phyloP scores from a whole-genome alignment of 352 stramenopile species.

The Elongisporangium undulatum region DNA sequence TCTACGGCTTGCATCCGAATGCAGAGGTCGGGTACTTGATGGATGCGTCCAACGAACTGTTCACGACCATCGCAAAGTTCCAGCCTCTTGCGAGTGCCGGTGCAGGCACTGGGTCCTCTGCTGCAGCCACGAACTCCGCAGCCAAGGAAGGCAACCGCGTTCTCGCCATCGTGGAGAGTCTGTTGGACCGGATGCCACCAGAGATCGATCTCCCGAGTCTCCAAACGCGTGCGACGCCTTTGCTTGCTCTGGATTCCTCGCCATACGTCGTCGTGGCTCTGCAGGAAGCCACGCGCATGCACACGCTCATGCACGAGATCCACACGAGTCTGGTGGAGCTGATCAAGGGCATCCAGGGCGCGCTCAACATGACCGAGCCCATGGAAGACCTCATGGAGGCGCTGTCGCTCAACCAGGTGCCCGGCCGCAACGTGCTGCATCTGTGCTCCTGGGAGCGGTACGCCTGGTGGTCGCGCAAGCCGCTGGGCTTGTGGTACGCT shows the following conservation, averaged over 20 bases:
- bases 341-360: constrained; percentile 77
- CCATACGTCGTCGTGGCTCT: constrained; percentile 84
- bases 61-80: constrained; percentile 81
- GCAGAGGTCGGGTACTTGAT: constrained; percentile 77
- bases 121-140: constrained; percentile 8
- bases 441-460: constrained; percentile 70
- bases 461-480: constrained; percentile 87
- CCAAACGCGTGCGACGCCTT: constrained; percentile 41
- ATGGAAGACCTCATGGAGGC: constrained; percentile 86
- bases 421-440: constrained; percentile 65
- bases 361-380: constrained; percentile 83
- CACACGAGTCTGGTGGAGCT: constrained; percentile 58
- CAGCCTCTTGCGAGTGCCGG: constrained; percentile 50
- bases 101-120: constrained; percentile 1
- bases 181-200: constrained; percentile 52
- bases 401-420: constrained; percentile 70
- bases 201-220: constrained; percentile 58
- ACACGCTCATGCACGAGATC: constrained; percentile 58
- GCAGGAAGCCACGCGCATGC: constrained; percentile 78
- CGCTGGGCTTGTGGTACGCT: constrained; percentile 69
- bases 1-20: constrained; percentile 80
- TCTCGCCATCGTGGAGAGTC: constrained; percentile 44
- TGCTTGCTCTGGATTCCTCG: constrained; percentile 57
- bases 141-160: constrained; percentile 26
- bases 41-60: constrained; percentile 78